Conservation (phyloP, 805 yeast genomes). For the Isabelozyma heimii region DNA sequence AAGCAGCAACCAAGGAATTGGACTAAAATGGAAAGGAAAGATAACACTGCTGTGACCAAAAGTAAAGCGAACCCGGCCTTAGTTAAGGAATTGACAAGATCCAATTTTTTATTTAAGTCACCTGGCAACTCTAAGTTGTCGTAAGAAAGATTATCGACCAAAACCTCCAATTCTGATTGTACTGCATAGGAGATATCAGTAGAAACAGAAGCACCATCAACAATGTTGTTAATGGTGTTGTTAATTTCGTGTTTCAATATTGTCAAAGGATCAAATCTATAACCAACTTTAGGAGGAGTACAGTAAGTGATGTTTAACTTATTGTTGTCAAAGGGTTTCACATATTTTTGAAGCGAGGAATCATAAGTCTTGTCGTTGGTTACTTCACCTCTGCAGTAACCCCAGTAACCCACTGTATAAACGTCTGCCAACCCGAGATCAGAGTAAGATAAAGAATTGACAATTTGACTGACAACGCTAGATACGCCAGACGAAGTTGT, state of each 20-base stretch:
- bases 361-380: constrained; percentile 3
- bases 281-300: constrained; percentile 52
- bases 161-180: constrained; percentile 16
- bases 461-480: constrained; percentile 17
- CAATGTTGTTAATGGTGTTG: constrained; percentile 17
- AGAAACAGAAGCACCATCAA: constrained; percentile 22
- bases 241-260: constrained; percentile 32
- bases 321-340: constrained; percentile 22
- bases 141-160: constrained; percentile 19
- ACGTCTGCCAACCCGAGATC: constrained; percentile 41
- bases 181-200: constrained; percentile 10
- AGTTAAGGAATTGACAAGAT: constrained; percentile 45
- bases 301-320: constrained; percentile 47
- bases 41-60: constrained; percentile 27
- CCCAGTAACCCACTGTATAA: constrained; percentile 41
- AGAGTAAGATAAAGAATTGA: constrained; percentile 16
- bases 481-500: constrained; percentile 5
- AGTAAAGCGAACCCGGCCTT: constrained; percentile 53
- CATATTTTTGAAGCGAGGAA: constrained; percentile 4
- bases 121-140: constrained; percentile 51
- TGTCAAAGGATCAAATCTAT: constrained; percentile 51
- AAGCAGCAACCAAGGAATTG: constrained; percentile 41
- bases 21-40: constrained; percentile 48
- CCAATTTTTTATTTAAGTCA: constrained; percentile 45
- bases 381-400: constrained; percentile 37